Evolutionary conservation across 2,329 filamentous ascomycete genomes (phyloP), one percentile per base, ranked within the genome.

Genomic region (Aspergillus latus): DNA sequence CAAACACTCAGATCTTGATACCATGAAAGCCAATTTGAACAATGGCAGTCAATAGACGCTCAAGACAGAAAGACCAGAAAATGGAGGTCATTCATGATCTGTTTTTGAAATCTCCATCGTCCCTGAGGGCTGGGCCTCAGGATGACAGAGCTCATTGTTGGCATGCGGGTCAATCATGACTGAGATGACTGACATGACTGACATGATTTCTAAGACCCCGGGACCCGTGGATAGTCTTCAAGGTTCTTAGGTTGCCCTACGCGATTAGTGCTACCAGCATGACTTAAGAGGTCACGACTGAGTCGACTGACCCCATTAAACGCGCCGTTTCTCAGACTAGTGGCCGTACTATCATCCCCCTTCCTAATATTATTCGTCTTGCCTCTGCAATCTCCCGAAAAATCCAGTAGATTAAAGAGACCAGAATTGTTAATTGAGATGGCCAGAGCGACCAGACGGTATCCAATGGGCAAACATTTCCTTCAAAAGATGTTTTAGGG

Each of bases 291-390:
- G 34, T 44, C 49, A 52, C 28, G 40, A 44, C 47, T 53, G 34
- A 37, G 34, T 37, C 34, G 34, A 37, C 8, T 21, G 50, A 47
- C 51, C 52, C 57, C 56, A 54, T 59, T 54, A 49, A 39, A 51
- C 56, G 54, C 54, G 55, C 40, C 40, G 49, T 52, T 52, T 26
- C 49, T 32, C 37, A 34, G 51, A 61, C 61, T 63, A 60, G 61
- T 60, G 57, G 52, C 44, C 29, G 59, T 52, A 55, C 54, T 58
- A 62, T 61, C 52, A 44, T 58, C 48, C 49, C 45, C 49, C 49
- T 59, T 56, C 54, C 60, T 61, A 59, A 52, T 61, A 51, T 59
- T 59, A 58, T 58, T 59, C 56, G 48, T 58, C 37, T 48, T 34
- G 49, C 49, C 30, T 55, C 28, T 55, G 49, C 54, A 57, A 57